Evolutionary conservation across 139 green algal genomes (phyloP), one percentile per base, ranked within the genome.

Genomic region (Coccomyxa sp.): DNA sequence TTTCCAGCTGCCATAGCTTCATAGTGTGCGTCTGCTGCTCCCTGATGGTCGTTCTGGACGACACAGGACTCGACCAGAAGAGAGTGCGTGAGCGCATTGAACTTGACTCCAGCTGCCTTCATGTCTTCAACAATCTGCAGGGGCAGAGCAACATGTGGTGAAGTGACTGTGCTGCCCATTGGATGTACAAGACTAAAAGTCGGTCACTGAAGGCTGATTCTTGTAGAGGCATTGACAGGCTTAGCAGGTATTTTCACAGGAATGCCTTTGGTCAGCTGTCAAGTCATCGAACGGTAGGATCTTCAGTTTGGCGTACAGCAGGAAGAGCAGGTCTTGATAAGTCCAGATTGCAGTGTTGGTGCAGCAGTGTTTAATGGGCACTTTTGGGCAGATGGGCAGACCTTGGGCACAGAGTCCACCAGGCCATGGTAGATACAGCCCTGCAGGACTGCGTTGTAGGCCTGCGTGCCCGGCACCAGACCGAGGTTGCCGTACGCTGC

Each of bases 391-490:
- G 22, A 7, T 29, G 5, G 24, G 5, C 41, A 2, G 29, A 73
- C 75, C 55, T 64, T 73, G 34, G 55, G 75, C 10, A 74, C 34
- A 22, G 73, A 78, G 68, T 58, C 78, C 37, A 78, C 33, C 0
- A 70, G 37, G 14, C 74, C 69, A 9, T 41, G 41, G 24, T 41
- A 40, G 34, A 80, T 33, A 41, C 76, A 85, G 58, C 77, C 81
- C 41, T 68, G 44, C 8, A 80, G 33, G 39, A 83, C 34, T 0
- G 78, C 82, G 39, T 81, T 83, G 82, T 81, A 86, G 24, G 74
- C 74, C 73, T 86, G 64, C 0, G 75, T 37, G 6, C 78, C 35
- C 10, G 82, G 68, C 24, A n/a, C 7, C 50, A 83, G 50, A 0
- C 82, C 82, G 58, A 86, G 74, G 1, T 39, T 12, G 0, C 12